These are phyloP conservation scores for Sarcodon aspratus DNA, from an alignment of 768 basidiomycete species.

Conservation along the genomic window DNA sequence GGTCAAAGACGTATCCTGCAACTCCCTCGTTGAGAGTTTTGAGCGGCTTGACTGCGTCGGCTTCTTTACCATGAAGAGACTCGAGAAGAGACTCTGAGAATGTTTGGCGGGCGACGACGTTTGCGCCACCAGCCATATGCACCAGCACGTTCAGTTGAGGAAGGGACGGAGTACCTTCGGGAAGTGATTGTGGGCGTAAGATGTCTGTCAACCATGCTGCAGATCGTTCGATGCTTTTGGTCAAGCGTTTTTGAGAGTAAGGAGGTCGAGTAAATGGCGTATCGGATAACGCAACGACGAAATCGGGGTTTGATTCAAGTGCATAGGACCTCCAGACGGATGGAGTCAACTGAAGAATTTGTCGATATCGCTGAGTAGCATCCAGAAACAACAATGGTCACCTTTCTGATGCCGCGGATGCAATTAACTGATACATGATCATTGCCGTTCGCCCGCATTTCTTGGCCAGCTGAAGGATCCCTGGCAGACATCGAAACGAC, in stretches of 20 bases:
- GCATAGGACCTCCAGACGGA: conserved; percentile 45
- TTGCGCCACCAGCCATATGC: conserved; percentile 56
- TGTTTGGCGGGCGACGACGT: conserved; percentile 42
- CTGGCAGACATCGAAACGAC: conserved; percentile 50
- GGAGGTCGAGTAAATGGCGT: conserved; percentile 53
- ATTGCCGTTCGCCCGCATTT: conserved; percentile 67
- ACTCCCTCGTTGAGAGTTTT: conserved; percentile 57
- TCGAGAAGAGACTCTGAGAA: conserved; percentile 54
- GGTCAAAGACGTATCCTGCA: conserved; percentile 60
- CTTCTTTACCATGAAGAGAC: conserved; percentile 42
- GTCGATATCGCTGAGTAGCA: background rate
- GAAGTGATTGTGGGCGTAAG: conserved; percentile 22
- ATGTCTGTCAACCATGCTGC: conserved; percentile 50
- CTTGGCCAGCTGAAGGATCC: conserved; percentile 50
- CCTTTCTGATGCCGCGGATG: conserved; percentile 64
- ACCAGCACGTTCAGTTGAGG: conserved; percentile 39
- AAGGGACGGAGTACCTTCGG: conserved; percentile 13
- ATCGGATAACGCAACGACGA: conserved; percentile 64
- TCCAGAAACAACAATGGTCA: conserved; percentile 14
- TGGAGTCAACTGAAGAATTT: conserved; percentile 23
- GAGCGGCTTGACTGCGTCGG: conserved; percentile 37
- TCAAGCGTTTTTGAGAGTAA: conserved; percentile 67
- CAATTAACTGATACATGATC: conserved; percentile 42
- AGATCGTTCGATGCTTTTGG: conserved; percentile 66
- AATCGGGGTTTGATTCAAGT: conserved; percentile 46